These are phyloP conservation scores for Xylariaceae sp. DNA, from an alignment of 2,329 filamentous ascomycete species.

Conservation along the genomic window DNA sequence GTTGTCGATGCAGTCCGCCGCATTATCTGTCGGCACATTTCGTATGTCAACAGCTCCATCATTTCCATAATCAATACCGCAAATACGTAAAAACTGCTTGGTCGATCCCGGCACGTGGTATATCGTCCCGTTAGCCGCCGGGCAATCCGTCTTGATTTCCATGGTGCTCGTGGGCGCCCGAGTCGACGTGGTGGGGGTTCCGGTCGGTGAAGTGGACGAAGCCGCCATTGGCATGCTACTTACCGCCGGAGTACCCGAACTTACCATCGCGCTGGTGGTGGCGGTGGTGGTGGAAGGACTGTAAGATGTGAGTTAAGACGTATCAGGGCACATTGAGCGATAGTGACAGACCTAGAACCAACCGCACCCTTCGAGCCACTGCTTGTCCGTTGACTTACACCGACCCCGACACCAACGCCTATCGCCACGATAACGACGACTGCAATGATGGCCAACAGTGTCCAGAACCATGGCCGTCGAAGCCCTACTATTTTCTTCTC, in stretches of 20 bases:
- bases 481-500: slow-evolving; percentile 39
- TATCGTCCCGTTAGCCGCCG: slow-evolving; percentile 51
- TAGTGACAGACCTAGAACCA: slow-evolving; percentile 35
- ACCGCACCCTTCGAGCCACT: slow-evolving; percentile 18
- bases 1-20: slow-evolving; percentile 52
- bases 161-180: slow-evolving; percentile 33
- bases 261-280: slow-evolving; percentile 9
- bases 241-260: background rate
- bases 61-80: slow-evolving; percentile 54
- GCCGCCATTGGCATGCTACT: slow-evolving; percentile 13
- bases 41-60: slow-evolving; percentile 36
- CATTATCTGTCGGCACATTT: slow-evolving; percentile 46
- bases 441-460: slow-evolving; percentile 38
- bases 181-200: slow-evolving; percentile 28
- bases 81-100: slow-evolving; percentile 51
- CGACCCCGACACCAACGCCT: slow-evolving; percentile 47
- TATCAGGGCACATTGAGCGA: background rate
- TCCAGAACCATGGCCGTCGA: slow-evolving; percentile 45
- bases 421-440: slow-evolving; percentile 43
- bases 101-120: slow-evolving; percentile 49
- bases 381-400: slow-evolving; percentile 34
- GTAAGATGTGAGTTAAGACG: slow-evolving; percentile 8
- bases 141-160: slow-evolving; percentile 45
- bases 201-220: slow-evolving; percentile 21
- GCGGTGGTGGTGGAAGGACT: slow-evolving; percentile 19